Conservation (phyloP, 768 basidiomycete genomes). For the Xerocomellus chrysenteron region DNA sequence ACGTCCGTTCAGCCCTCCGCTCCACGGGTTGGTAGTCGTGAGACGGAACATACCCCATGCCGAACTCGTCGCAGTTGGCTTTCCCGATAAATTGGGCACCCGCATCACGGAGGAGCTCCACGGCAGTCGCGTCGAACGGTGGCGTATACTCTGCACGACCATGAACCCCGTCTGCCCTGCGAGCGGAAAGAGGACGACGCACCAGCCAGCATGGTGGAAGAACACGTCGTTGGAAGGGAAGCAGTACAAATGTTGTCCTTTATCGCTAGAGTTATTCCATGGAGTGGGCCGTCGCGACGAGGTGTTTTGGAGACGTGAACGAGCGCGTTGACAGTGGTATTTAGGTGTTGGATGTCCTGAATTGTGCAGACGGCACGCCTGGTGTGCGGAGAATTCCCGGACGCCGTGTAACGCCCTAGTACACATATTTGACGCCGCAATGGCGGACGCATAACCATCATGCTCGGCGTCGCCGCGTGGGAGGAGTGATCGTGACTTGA, state of each 20-base stretch:
- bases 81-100: slow-evolving; percentile 83
- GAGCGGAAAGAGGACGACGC: slow-evolving; percentile 8
- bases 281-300: slow-evolving; percentile 30
- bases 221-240: slow-evolving; percentile 68
- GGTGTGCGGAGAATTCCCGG: background rate
- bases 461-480: too few relatives aligned
- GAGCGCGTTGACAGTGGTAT: slow-evolving; percentile 56
- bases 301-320: slow-evolving; percentile 30
- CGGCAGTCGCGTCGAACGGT: slow-evolving; percentile 87
- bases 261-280: slow-evolving; percentile 58
- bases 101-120: slow-evolving; percentile 50
- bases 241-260: slow-evolving; percentile 87
- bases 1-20: background rate
- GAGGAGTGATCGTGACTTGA: too few relatives aligned
- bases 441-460: background rate
- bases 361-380: slow-evolving; percentile 9
- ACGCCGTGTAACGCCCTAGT: background rate
- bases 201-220: slow-evolving; percentile 75
- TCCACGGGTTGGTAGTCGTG: background rate
- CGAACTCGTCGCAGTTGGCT: slow-evolving; percentile 96
- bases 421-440: background rate
- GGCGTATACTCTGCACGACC: slow-evolving; percentile 61
- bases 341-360: slow-evolving; percentile 17
- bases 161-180: background rate
- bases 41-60: slow-evolving; percentile 77